Evolutionary conservation across 2,329 filamentous ascomycete species (phyloP), one percentile per base, ranked within the genome.

Genomic region (Tolypocladium guangdongense): DNA sequence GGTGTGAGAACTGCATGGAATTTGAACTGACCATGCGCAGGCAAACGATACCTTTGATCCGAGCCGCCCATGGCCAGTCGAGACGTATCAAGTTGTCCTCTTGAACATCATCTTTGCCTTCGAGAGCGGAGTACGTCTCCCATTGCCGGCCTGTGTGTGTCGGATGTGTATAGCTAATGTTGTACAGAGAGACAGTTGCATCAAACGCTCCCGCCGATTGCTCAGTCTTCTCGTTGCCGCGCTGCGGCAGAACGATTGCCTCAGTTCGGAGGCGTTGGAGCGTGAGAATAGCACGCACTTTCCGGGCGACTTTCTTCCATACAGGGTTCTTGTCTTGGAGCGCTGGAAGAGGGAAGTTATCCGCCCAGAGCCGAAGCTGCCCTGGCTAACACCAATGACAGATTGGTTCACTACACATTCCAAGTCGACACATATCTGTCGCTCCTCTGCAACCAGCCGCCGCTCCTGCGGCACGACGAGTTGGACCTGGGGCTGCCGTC

Each of bases 51-150:
- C 6, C 7, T 7, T 30, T 1, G 52, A 68, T 53, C 52, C 59
- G 12, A 57, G 55, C n/a, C 57, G 57, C 3, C 56, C 56, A 8
- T 63, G 70, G 67, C 60, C 64, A 4, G 50, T 63, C 46, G 59
- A 65, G 22, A 59, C 66, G 0, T 72, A 68, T 43, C 65, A 71
- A 54, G 63, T 66, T 0, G 61, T 68, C 4, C 55, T 73, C 4
- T 52, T 74, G 3, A 69, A 71, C 32, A 66, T 73, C 1, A 62
- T 73, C 1, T 74, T 74, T 52, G 68, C 66, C 1, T 64, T 74
- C 11, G 66, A 71, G 24, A 62, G 61, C 1, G 68, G 68, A 4
- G 68, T 70, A 52, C 11, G 66, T 54, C 20, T 35, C 37, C 57
- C 53, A 8, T 51, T 2, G 8, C 43, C 8, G 16, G 6, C 22